Evolutionary conservation across 495 filamentous ascomycete species (phyloP), one percentile per base, ranked within the genome.

Genomic region (Aspergillus saccharolyticus): DNA sequence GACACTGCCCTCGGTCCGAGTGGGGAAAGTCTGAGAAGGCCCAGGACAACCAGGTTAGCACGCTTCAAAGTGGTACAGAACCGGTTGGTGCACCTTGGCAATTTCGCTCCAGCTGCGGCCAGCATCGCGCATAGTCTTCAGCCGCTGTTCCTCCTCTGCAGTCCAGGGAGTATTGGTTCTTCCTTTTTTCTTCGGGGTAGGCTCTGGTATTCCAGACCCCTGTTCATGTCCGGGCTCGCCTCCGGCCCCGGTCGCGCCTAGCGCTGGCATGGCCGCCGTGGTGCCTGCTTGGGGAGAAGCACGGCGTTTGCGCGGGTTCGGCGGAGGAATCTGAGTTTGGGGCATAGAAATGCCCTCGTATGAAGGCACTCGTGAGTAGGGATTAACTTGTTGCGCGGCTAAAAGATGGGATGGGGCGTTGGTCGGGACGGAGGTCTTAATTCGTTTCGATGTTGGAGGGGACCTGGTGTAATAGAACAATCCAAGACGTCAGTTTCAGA

Each of bases 141-240:
- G 73, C 50, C 90, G 75, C 70, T 92, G 88, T 74, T 98, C 94
- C 71, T 98, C 94, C 24, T 87, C 88, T 3, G 94, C 89, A 0
- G 91, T 96, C 94, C 94, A 98, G 10, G 94, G 94, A 6, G 94
- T 98, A 66, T 98, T 98, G 16, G 94, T 97, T 58, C 94, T 77
- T 61, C 90, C 91, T 77, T 96, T 96, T 78, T 96, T 97, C 48
- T 84, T 83, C 0, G 88, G 86, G 2, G 87, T 82, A 9, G 78
- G 71, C 55, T 77, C 70, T 19, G 74, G 59, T 14, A 73, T 48
- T 21, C 70, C 57, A n/a, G 69, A 57, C 21, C 60, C 69, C 39
- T 66, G 61, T 55, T 74, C 72, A 20, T 66, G 69, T 44, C 69
- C 76, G 43, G 64, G 55, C 20, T 63, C 64, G 21, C 65, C 66